phyloP scores from a whole-genome alignment of 768 basidiomycete species.

The Rhodocollybia butyracea region DNA sequence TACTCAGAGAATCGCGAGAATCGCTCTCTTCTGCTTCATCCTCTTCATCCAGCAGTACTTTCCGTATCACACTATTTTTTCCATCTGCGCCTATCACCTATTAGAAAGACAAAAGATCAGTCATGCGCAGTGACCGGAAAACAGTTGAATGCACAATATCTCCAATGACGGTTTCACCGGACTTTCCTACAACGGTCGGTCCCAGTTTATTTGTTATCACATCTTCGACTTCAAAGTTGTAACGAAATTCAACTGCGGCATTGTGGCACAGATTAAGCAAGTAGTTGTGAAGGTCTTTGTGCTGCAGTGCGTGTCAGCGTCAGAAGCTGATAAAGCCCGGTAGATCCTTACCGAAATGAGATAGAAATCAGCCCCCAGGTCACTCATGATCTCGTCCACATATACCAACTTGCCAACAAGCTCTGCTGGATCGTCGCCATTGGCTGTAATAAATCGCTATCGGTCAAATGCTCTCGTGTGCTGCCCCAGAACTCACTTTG shows the following conservation, averaged over 20 bases:
- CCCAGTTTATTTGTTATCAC: background rate
- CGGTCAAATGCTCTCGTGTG: too few relatives aligned
- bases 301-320: too few relatives aligned
- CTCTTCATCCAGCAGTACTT: background rate
- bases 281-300: conserved; percentile 1
- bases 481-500: background rate
- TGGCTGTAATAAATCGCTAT: background rate
- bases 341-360: conserved; percentile 10
- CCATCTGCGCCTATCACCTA: conserved; percentile 14
- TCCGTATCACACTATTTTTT: conserved; percentile 10
- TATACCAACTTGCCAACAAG: conserved; percentile 7
- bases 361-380: conserved; percentile 11
- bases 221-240: background rate
- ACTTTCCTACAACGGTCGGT: background rate
- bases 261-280: conserved; percentile 1
- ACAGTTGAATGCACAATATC: background rate
- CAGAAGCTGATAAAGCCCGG: too few relatives aligned
- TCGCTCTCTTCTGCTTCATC: conserved; percentile 6
- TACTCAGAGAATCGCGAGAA: too few relatives aligned
- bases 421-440: background rate
- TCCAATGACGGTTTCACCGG: background rate
- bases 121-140: too few relatives aligned
- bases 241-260: background rate
- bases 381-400: conserved; percentile 9
- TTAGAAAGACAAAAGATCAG: background rate